phyloP scores from a whole-genome alignment of 495 filamentous ascomycete species.

The Penicillium herquei region DNA sequence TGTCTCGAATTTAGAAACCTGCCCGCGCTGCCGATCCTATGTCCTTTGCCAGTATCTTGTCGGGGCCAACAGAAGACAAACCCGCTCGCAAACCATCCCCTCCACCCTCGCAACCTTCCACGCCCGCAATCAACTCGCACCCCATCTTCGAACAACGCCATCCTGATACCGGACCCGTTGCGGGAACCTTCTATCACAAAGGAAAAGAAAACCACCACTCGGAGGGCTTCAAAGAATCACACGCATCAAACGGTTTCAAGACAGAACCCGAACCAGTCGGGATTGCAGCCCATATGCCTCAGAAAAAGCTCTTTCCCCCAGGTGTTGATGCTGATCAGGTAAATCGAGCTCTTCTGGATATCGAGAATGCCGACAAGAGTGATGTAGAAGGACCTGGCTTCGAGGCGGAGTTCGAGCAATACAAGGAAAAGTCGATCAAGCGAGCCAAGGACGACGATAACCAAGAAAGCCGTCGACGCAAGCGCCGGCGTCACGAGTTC shows the following conservation, averaged over 20 bases:
- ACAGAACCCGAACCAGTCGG: constrained; percentile 6
- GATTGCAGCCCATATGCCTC: constrained; percentile 8
- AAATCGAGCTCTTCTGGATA: constrained; percentile 57
- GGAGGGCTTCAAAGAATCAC: constrained; percentile 8
- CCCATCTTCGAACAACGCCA: constrained; percentile 8
- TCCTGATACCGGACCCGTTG: constrained; percentile 28
- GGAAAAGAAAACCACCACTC: constrained; percentile 29
- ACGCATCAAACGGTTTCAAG: constrained; percentile 17
- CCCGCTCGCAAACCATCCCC: constrained; percentile 46
- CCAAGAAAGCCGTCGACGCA: constrained; percentile 56
- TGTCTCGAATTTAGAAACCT: constrained; percentile 47
- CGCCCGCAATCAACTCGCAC: constrained; percentile 19
- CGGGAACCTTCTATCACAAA: constrained; percentile 25
- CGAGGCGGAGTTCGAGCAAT: constrained; percentile 55
- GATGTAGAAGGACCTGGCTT: constrained; percentile 66
- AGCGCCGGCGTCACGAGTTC: constrained; percentile 57
- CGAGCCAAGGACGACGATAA: constrained; percentile 59
- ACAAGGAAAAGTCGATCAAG: constrained; percentile 53
- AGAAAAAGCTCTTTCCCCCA: constrained; percentile 22
- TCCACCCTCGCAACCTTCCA: constrained; percentile 24
- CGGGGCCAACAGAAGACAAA: constrained; percentile 62
- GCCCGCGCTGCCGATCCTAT: constrained; percentile 76
- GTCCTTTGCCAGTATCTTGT: constrained; percentile 89
- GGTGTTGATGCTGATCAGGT: constrained; percentile 63
- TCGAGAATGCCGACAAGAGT: constrained; percentile 66